Conservation (phyloP, 2,329 filamentous ascomycete genomes). For the Fusarium sp. region DNA sequence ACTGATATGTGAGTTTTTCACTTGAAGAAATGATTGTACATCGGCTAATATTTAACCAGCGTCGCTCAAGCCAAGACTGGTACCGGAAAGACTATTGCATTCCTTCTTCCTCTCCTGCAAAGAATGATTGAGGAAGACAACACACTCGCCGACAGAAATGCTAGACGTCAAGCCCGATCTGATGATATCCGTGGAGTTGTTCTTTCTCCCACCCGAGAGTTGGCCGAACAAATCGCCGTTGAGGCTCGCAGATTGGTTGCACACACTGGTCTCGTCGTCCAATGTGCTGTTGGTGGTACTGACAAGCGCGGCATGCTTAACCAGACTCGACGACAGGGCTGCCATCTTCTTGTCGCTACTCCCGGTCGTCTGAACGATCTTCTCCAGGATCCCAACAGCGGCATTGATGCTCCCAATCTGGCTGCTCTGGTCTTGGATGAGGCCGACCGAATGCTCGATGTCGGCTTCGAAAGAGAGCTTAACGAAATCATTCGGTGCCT, state of each 20-base stretch:
- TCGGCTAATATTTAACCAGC: constrained; percentile 51
- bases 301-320: constrained; percentile 76
- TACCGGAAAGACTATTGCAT: constrained; percentile 95
- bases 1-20: constrained; percentile 78
- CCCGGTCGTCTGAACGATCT: constrained; percentile 90
- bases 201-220: constrained; percentile 82
- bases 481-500: constrained; percentile 70
- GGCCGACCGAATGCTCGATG: constrained; percentile 98
- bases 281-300: constrained; percentile 92
- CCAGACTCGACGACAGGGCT: constrained; percentile 78
- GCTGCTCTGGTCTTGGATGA: constrained; percentile 95
- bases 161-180: constrained; percentile 53
- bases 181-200: constrained; percentile 77
- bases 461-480: constrained; percentile 80
- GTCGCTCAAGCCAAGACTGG: constrained; percentile 96
- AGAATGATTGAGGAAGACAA: constrained; percentile 76
- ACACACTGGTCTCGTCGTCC: constrained; percentile 74
- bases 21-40: neutral
- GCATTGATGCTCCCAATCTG: constrained; percentile 81
- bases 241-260: constrained; percentile 78
- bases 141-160: constrained; percentile 63
- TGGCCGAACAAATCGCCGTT: constrained; percentile 82
- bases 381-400: constrained; percentile 71
- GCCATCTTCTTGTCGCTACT: constrained; percentile 90
- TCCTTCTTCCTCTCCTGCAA: constrained; percentile 87